Conservation (phyloP, 2,329 filamentous ascomycete genomes). For the Ophiobolus disseminans region DNA sequence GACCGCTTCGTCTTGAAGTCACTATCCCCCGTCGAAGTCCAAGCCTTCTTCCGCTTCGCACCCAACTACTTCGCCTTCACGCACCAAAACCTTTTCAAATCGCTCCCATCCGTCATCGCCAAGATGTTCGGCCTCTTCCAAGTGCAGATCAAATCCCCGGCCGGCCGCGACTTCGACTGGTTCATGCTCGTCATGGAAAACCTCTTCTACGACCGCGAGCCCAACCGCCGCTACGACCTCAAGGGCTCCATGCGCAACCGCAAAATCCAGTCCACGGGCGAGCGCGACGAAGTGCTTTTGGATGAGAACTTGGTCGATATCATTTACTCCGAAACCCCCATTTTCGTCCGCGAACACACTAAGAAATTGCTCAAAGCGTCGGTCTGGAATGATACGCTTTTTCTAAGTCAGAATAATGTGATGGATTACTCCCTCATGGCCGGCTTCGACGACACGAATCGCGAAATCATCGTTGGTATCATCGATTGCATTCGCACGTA, state of each 20-base stretch:
- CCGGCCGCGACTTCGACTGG: slow-evolving; percentile 91
- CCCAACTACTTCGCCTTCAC: slow-evolving; percentile 98
- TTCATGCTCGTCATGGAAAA: slow-evolving; percentile 97
- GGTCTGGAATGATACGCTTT: slow-evolving; percentile 97
- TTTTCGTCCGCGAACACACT: slow-evolving; percentile 94
- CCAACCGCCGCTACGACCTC: slow-evolving; percentile 82
- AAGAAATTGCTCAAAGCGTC: slow-evolving; percentile 91
- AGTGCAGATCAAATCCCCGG: slow-evolving; percentile 95
- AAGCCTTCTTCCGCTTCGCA: slow-evolving; percentile 92
- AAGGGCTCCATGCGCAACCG: slow-evolving; percentile 99
- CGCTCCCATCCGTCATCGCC: slow-evolving; percentile 89
- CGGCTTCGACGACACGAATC: slow-evolving; percentile 86
- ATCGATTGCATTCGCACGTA: slow-evolving; percentile 98
- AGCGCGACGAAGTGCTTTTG: slow-evolving; percentile 93
- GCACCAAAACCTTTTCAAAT: slow-evolving; percentile 94
- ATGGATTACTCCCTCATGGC: slow-evolving; percentile 99
- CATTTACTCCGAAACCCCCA: slow-evolving; percentile 87
- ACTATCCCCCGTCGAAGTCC: slow-evolving; percentile 87
- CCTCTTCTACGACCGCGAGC: slow-evolving; percentile 91
- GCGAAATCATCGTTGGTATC: slow-evolving; percentile 95
- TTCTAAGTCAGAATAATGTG: slow-evolving; percentile 91
- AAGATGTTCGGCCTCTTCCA: slow-evolving; percentile 99
- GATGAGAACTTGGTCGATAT: slow-evolving; percentile 99
- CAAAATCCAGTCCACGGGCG: slow-evolving; percentile 93
- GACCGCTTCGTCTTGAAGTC: slow-evolving; percentile 93